A percentile compares a stretch with the other conserved stretches of the same genome.
Conservation (phyloP, 2,329 filamentous ascomycete species). For the Botrytis porri region DNA sequence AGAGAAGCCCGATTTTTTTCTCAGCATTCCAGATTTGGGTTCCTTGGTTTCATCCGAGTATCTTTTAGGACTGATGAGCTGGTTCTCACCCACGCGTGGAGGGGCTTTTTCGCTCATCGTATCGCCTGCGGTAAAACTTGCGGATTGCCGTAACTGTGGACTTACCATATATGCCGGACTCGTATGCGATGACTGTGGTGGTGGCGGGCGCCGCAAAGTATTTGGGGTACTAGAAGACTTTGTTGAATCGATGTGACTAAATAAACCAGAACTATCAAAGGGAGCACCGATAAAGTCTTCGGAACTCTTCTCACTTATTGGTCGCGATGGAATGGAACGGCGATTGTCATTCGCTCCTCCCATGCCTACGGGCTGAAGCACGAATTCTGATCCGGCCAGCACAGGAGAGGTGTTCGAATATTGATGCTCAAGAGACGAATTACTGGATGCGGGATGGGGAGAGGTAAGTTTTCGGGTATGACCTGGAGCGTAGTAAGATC, state of each 20-base stretch:
- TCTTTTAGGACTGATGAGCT: slow-evolving; percentile 59
- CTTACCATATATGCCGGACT: slow-evolving; percentile 51
- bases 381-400: slow-evolving; percentile 32
- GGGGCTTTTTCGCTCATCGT: slow-evolving; percentile 49
- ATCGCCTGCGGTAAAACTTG: slow-evolving; percentile 58
- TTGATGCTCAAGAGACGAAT: slow-evolving; percentile 38
- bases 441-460: slow-evolving; percentile 46
- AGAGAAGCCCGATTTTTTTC: slow-evolving; percentile 87
- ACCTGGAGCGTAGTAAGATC: slow-evolving; percentile 30
- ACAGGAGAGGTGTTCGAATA: slow-evolving; percentile 35
- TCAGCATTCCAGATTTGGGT: slow-evolving; percentile 56
- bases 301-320: slow-evolving; percentile 46
- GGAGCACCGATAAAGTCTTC: slow-evolving; percentile 64
- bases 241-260: slow-evolving; percentile 56
- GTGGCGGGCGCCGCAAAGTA: slow-evolving; percentile 42
- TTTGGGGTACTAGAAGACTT: slow-evolving; percentile 38
- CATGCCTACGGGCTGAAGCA: slow-evolving; percentile 24
- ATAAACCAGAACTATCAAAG: slow-evolving; percentile 61
- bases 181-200: slow-evolving; percentile 49
- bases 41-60: slow-evolving; percentile 76
- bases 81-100: slow-evolving; percentile 45
- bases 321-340: slow-evolving; percentile 40
- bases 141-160: slow-evolving; percentile 61
- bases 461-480: slow-evolving; percentile 43
- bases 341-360: slow-evolving; percentile 33